Evolutionary conservation across 108 stramenopile species (phyloP).

Genomic region (Fragilaria radians): DNA sequence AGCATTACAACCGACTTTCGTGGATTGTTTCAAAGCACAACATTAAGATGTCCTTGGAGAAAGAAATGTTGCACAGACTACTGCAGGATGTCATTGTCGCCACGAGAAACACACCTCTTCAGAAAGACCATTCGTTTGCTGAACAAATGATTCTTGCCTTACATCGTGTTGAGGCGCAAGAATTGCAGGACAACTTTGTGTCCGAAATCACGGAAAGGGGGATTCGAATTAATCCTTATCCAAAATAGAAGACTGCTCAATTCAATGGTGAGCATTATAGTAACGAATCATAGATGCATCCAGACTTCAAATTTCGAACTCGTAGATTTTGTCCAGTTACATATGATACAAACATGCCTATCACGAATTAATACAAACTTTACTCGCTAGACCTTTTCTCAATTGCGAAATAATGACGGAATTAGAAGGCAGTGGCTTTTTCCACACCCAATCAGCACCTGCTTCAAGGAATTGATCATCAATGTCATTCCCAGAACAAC

Average conservation of each 20-base stretch:
- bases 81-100: conserved; percentile 10
- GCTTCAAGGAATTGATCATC: conserved; percentile 45
- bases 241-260: neutral
- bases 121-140: conserved; percentile 14
- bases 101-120: conserved; percentile 4
- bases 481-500: conserved; percentile 68
- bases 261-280: neutral
- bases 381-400: conserved; percentile 6
- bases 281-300: neutral
- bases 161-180: neutral
- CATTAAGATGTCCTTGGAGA: too few species aligned
- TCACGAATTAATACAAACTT: neutral
- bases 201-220: neutral
- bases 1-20: neutral
- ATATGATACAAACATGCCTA: neutral
- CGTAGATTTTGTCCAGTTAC: neutral
- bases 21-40: too few species aligned
- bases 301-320: neutral
- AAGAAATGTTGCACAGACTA: conserved; percentile 9
- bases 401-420: conserved; percentile 37
- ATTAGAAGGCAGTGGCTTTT: conserved; percentile 60
- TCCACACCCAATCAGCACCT: conserved; percentile 56
- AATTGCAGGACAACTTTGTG: conserved; percentile 10
- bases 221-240: neutral
- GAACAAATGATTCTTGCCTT: conserved; percentile 15